Evolutionary conservation across 345 rosid species (phyloP).

Genomic region (Erodium maritimum): DNA sequence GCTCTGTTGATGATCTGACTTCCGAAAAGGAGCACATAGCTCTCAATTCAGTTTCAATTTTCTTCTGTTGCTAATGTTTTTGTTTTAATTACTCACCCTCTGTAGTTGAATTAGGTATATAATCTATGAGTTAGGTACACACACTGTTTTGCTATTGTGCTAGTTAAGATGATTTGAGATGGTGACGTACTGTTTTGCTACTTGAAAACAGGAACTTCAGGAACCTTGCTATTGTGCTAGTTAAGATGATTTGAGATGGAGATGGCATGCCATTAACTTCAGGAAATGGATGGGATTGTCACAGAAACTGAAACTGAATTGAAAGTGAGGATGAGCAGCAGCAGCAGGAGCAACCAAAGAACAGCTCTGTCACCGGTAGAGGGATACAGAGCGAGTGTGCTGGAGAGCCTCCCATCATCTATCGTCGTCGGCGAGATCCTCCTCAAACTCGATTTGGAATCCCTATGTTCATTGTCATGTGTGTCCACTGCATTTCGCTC

Average conservation of each 20-base stretch:
- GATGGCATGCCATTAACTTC: too few relatives aligned
- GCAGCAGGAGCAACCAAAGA: too few relatives aligned
- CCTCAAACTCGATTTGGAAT: slow-evolving; percentile 33
- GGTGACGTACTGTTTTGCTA: slow-evolving; percentile 1
- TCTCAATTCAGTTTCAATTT: not conserved
- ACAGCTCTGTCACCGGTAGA: too few relatives aligned
- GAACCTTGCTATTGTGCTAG: not conserved
- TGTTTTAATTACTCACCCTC: too few relatives aligned
- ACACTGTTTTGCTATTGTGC: not conserved
- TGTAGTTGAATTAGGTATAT: not conserved
- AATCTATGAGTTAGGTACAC: not conserved
- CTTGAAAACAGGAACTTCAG: too few relatives aligned
- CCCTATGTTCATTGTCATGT: slow-evolving; percentile 40
- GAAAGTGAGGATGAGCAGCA: too few relatives aligned
- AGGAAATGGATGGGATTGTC: too few relatives aligned
- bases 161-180: not conserved
- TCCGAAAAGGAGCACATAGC: not conserved
- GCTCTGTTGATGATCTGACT: not conserved
- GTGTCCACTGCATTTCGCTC: slow-evolving; percentile 34
- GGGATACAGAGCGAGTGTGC: not conserved
- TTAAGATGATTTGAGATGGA: not conserved
- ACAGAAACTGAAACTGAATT: too few relatives aligned
- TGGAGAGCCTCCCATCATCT: slow-evolving; percentile 21
- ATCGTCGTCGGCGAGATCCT: slow-evolving; percentile 36
- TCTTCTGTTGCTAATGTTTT: not conserved